phyloP scores from a whole-genome alignment of 345 rosid species.

The Pugionium dolabratum region DNA sequence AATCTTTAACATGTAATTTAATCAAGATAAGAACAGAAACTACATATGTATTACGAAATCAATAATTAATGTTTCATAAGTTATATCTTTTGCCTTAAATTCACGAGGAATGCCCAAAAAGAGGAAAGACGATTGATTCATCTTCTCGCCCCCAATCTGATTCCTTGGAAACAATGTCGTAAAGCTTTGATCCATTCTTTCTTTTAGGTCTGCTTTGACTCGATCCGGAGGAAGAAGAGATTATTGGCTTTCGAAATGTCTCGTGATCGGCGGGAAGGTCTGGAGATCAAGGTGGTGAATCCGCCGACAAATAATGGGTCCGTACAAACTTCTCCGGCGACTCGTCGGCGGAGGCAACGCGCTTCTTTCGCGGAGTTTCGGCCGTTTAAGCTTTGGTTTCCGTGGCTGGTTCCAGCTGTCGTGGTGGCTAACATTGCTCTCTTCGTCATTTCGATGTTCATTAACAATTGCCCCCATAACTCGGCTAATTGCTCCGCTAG shows the following conservation, averaged over 20 bases:
- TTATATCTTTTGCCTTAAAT: background rate
- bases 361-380: slow-evolving; percentile 40
- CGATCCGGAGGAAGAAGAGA: slow-evolving; percentile 15
- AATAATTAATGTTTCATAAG: background rate
- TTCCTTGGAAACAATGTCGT: slow-evolving; percentile 37
- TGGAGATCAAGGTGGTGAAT: slow-evolving; percentile 55
- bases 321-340: slow-evolving; percentile 18
- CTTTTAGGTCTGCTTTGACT: background rate
- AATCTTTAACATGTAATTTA: slow-evolving; percentile 22
- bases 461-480: slow-evolving; percentile 78
- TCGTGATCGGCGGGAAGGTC: slow-evolving; percentile 39
- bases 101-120: slow-evolving; percentile 36
- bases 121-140: slow-evolving; percentile 42
- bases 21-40: background rate
- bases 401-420: slow-evolving; percentile 84
- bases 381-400: slow-evolving; percentile 62
- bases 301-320: slow-evolving; percentile 39
- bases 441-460: slow-evolving; percentile 67
- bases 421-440: slow-evolving; percentile 58
- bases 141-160: slow-evolving; percentile 26
- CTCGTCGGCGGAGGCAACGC: slow-evolving; percentile 18
- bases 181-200: slow-evolving; percentile 38
- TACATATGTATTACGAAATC: background rate
- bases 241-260: slow-evolving; percentile 33
- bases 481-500: slow-evolving; percentile 53